Evolutionary conservation across 208 protist species (phyloP).

Genomic region (Crithidia acanthocephali): DNA sequence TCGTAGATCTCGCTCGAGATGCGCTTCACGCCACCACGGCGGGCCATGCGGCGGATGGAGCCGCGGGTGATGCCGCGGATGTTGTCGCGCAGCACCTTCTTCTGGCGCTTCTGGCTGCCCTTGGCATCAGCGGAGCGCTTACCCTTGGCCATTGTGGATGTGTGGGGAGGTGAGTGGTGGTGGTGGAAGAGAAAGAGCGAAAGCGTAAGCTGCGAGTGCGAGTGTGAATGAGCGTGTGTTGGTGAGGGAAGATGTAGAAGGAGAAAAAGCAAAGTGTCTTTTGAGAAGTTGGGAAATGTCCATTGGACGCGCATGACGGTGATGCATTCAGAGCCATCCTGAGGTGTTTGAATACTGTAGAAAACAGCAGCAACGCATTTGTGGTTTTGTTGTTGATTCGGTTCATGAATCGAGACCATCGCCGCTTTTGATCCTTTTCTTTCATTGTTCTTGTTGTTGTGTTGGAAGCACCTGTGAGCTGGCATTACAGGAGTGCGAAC

Average conservation of each 20-base stretch:
- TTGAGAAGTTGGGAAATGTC: too few relatives aligned
- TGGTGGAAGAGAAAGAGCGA: background rate
- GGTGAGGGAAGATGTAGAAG: background rate
- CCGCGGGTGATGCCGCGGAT: constrained; percentile 87
- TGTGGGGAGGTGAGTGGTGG: background rate
- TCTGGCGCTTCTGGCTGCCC: constrained; percentile 46
- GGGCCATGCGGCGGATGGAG: constrained; percentile 90
- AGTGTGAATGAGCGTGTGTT: background rate
- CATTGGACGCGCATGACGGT: too few relatives aligned
- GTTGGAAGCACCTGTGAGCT: background rate
- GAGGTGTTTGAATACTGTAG: too few relatives aligned
- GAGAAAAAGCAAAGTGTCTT: too few relatives aligned
- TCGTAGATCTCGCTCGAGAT: constrained; percentile 80
- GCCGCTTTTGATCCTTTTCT: too few relatives aligned
- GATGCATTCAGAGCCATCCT: too few relatives aligned
- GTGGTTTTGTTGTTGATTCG: too few relatives aligned
- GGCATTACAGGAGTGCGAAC: background rate
- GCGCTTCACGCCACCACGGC: constrained; percentile 93
- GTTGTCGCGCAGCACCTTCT: constrained; percentile 89
- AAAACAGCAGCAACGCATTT: too few relatives aligned
- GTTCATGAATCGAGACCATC: too few relatives aligned
- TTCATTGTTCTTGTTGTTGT: too few relatives aligned
- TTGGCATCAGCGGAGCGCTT: constrained; percentile 3
- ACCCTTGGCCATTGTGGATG: constrained; percentile 2
- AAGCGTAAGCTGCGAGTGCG: background rate